A percentile compares a stretch with the other conserved stretches of the same genome.
These are phyloP conservation scores for Ustilago lituana DNA, from an alignment of 1,284 basidiomycete genomes.

Conservation along the genomic window DNA sequence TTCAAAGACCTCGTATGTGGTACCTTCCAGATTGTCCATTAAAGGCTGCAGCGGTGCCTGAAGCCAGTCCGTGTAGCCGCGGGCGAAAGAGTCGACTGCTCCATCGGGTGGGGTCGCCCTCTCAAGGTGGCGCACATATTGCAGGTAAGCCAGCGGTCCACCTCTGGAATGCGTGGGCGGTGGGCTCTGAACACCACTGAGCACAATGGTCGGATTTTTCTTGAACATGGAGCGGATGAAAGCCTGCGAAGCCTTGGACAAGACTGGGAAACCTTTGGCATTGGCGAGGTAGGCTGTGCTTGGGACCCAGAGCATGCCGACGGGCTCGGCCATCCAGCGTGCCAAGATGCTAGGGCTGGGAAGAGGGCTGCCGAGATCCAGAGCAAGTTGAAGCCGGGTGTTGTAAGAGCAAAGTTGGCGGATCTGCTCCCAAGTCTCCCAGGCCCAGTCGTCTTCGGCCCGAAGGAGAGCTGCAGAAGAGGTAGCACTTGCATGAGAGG, in stretches of 20 bases:
- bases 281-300: conserved; percentile 92
- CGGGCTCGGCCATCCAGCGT: conserved; percentile 91
- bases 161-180: conserved; percentile 72
- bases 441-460: conserved; percentile 71
- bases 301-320: conserved; percentile 86
- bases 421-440: conserved; percentile 98
- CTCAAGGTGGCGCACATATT: conserved; percentile 73
- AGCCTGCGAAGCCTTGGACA: conserved; percentile 75
- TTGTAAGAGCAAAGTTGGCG: conserved; percentile 87
- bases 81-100: conserved; percentile 79
- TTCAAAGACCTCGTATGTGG: conserved; percentile 97
- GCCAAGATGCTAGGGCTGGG: conserved; percentile 72
- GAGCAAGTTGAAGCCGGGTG: conserved; percentile 77
- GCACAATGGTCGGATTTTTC: conserved; percentile 48
- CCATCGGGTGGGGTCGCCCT: conserved; percentile 52
- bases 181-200: conserved; percentile 52
- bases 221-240: conserved; percentile 53
- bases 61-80: conserved; percentile 92
- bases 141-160: conserved; percentile 85
- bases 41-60: conserved; percentile 94
- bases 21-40: conserved; percentile 94
- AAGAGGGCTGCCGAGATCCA: conserved; percentile 87
- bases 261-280: conserved; percentile 93
- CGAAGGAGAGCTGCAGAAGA: conserved; percentile 75
- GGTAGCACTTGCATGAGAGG: conserved; percentile 36